Conservation (phyloP, 345 rosid species). For the Eucalyptus marginata region DNA sequence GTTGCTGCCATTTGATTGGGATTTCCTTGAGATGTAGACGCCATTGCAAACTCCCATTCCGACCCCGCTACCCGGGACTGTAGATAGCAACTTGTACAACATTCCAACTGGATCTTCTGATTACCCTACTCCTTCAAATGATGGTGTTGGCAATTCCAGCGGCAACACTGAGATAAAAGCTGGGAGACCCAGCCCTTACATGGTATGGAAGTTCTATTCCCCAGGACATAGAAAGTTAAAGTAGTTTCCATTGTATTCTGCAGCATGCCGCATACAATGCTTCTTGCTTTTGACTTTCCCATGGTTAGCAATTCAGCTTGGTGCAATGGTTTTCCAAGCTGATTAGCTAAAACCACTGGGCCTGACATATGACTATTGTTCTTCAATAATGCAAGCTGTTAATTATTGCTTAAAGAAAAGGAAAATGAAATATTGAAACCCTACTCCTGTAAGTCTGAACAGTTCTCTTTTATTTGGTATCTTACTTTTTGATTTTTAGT, state of each 20-base stretch:
- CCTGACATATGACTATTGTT: neutral
- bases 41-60: constrained; percentile 81
- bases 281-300: neutral
- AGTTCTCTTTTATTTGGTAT: neutral
- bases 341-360: neutral
- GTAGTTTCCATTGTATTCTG: neutral
- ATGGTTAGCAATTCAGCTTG: neutral
- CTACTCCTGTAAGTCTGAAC: neutral
- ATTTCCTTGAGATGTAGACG: constrained; percentile 35
- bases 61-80: constrained; percentile 61
- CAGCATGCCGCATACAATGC: neutral
- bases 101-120: constrained; percentile 84
- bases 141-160: constrained; percentile 31
- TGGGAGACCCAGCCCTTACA: constrained; percentile 74
- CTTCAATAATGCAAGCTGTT: neutral
- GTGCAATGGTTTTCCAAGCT: neutral
- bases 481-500: neutral
- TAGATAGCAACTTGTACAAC: constrained; percentile 78
- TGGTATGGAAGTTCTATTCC: constrained; percentile 30
- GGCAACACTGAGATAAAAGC: constrained; percentile 45
- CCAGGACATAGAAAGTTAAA: neutral
- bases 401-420: neutral
- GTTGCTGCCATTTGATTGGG: neutral
- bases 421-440: neutral
- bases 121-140: constrained; percentile 54